phyloP scores from a whole-genome alignment of 1,284 basidiomycete genomes.

The Papiliotrema nemorosa region DNA sequence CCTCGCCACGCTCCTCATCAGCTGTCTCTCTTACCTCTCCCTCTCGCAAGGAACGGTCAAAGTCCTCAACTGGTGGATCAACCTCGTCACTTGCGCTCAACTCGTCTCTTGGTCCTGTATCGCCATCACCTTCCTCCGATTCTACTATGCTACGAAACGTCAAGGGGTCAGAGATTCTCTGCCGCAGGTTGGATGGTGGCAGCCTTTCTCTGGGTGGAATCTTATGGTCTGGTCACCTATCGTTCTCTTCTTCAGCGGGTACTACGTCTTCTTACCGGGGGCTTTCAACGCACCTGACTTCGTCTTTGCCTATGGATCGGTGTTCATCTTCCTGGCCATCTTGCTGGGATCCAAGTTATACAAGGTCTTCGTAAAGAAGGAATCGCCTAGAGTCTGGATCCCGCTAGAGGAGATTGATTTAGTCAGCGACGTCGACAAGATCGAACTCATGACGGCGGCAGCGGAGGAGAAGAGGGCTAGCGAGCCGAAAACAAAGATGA shows the following conservation, averaged over 20 bases:
- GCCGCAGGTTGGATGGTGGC: conserved; percentile 11
- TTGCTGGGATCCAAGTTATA: conserved; percentile 29
- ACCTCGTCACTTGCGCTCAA: conserved; percentile 14
- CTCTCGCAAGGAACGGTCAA: conserved; percentile 11
- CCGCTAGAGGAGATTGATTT: conserved; percentile 22
- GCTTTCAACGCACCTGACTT: conserved; percentile 19
- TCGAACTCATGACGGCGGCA: conserved; percentile 20
- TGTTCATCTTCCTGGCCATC: conserved; percentile 36
- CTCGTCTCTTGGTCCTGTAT: conserved; percentile 11
- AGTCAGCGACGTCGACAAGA: conserved; percentile 19
- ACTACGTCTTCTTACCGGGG: conserved; percentile 27
- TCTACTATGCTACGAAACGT: neutral
- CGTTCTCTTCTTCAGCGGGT: conserved; percentile 27
- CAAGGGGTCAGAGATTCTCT: neutral
- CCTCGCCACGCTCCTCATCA: conserved; percentile 29
- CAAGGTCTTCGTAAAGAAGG: conserved; percentile 12
- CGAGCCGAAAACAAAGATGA: too few species aligned
- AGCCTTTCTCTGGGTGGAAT: conserved; percentile 28
- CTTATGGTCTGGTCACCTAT: conserved; percentile 25
- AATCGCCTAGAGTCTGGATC: conserved; percentile 9
- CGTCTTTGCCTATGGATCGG: conserved; percentile 31
- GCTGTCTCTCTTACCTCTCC: conserved; percentile 43
- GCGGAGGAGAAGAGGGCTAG: conserved; percentile 22
- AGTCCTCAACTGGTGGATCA: conserved; percentile 19
- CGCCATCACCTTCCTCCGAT: conserved; percentile 13